These are phyloP conservation scores for Strobilomyces echinocephalus DNA, from an alignment of 768 basidiomycete genomes.

Conservation along the genomic window DNA sequence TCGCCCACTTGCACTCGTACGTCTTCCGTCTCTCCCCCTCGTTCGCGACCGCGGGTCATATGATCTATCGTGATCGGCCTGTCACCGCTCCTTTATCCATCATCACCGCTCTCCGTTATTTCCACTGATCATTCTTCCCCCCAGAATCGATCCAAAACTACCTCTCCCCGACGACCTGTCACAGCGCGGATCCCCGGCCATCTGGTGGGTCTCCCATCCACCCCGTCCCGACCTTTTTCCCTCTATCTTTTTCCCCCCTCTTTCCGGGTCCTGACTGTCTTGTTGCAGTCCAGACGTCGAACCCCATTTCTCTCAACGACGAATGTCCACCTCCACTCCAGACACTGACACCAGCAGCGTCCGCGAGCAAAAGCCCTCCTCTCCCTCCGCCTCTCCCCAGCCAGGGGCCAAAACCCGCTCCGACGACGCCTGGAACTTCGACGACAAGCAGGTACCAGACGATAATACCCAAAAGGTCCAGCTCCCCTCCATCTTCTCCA, in stretches of 20 bases:
- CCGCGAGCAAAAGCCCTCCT: conserved; percentile 53
- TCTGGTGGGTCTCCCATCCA: conserved; percentile 38
- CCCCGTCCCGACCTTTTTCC: conserved; percentile 10
- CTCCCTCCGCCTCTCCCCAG: conserved; percentile 47
- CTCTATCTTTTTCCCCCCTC: conserved; percentile 1
- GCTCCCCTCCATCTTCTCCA: conserved; percentile 69
- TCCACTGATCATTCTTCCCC: conserved; percentile 13
- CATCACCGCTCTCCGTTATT: background rate
- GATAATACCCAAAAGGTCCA: conserved; percentile 52
- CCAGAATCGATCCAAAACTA: conserved; percentile 38
- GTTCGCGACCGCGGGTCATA: conserved; percentile 25
- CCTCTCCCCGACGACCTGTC: conserved; percentile 42
- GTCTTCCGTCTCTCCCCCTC: conserved; percentile 21
- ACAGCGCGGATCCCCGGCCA: conserved; percentile 41
- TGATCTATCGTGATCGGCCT: conserved; percentile 30
- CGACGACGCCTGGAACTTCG: conserved; percentile 28
- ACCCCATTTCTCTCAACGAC: conserved; percentile 52
- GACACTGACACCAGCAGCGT: conserved; percentile 56
- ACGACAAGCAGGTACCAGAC: conserved; percentile 39
- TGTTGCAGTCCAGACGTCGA: conserved; percentile 39
- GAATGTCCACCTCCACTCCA: conserved; percentile 75
- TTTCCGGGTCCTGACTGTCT: conserved; percentile 9
- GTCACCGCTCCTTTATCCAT: conserved; percentile 16
- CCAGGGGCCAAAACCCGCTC: conserved; percentile 44
- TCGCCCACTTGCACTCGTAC: conserved; percentile 61